These are phyloP conservation scores for Jamesozyma lodderae DNA, from an alignment of 805 yeast genomes.

Conservation along the genomic window DNA sequence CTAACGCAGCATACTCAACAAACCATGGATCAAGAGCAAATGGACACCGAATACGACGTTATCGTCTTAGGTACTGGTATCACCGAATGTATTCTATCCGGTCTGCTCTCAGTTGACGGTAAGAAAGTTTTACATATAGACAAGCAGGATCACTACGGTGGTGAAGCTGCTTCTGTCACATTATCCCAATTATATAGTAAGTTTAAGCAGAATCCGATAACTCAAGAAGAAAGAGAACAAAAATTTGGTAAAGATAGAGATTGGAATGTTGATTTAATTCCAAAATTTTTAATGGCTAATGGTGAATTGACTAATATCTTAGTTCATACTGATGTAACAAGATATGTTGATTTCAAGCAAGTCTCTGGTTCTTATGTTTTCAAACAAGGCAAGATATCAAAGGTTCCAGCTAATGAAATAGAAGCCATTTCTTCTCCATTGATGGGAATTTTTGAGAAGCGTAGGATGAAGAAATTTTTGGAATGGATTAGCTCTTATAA, in stretches of 20 bases:
- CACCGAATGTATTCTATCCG: constrained; percentile 92
- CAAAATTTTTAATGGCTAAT: constrained; percentile 93
- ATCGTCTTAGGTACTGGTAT: constrained; percentile 92
- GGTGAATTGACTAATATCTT: constrained; percentile 95
- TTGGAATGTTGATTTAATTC: constrained; percentile 96
- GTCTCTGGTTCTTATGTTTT: constrained; percentile 93
- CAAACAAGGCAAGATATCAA: constrained; percentile 77
- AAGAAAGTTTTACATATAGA: constrained; percentile 95
- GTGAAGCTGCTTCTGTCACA: constrained; percentile 77
- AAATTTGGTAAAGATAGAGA: constrained; percentile 86
- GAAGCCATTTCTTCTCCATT: constrained; percentile 88
- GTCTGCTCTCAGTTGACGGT: constrained; percentile 92
- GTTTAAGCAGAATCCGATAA: constrained; percentile 73
- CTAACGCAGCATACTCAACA: not conserved
- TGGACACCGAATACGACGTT: constrained; percentile 97
- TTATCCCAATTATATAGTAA: constrained; percentile 62
- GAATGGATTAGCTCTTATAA: constrained; percentile 78
- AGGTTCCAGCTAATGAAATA: constrained; percentile 85
- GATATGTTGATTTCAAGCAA: constrained; percentile 93
- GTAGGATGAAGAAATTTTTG: constrained; percentile 86
- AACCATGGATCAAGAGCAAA: constrained; percentile 29
- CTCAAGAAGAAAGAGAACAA: constrained; percentile 53
- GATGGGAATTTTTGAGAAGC: constrained; percentile 93
- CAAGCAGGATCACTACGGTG: constrained; percentile 94
- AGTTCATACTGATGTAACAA: constrained; percentile 90